phyloP scores from a whole-genome alignment of 139 green algal species.

The Desmodesmus armatus region DNA sequence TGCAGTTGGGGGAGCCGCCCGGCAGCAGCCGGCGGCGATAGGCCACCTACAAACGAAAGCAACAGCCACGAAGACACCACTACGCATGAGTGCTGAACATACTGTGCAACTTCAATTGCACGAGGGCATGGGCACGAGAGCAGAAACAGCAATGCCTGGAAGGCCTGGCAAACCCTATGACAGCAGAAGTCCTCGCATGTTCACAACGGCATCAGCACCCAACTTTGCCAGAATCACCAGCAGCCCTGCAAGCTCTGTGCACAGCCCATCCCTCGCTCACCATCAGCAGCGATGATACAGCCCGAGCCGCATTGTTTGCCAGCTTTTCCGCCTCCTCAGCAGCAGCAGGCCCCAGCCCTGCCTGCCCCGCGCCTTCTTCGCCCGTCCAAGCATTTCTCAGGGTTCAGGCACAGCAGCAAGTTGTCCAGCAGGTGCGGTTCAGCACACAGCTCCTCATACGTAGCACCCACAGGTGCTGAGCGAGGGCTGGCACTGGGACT shows the following conservation, averaged over 20 bases:
- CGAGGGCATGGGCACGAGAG: too few species aligned
- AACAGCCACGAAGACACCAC: too few species aligned
- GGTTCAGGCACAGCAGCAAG: conserved; percentile 18
- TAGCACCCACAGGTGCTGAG: conserved; percentile 14
- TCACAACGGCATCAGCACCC: too few species aligned
- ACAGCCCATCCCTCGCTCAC: not conserved
- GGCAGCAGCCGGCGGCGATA: conserved; percentile 17
- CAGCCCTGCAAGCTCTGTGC: not conserved
- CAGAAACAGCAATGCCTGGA: too few species aligned
- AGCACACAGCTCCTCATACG: conserved; percentile 32
- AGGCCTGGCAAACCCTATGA: too few species aligned
- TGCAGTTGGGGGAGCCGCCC: conserved; percentile 7
- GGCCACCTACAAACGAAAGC: too few species aligned
- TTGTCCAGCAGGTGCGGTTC: conserved; percentile 38
- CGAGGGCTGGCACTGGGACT: not conserved
- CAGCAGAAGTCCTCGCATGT: too few species aligned
- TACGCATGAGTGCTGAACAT: too few species aligned
- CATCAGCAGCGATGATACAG: not conserved
- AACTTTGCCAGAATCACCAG: not conserved
- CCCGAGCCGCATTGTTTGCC: not conserved
- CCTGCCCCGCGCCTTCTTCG: not conserved
- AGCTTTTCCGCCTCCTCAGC: conserved; percentile 6
- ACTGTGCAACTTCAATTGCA: too few species aligned
- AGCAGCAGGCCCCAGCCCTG: not conserved
- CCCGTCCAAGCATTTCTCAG: too few species aligned